Conservation (phyloP, 768 basidiomycete genomes). For the Trichaptum fuscoviolaceum region DNA sequence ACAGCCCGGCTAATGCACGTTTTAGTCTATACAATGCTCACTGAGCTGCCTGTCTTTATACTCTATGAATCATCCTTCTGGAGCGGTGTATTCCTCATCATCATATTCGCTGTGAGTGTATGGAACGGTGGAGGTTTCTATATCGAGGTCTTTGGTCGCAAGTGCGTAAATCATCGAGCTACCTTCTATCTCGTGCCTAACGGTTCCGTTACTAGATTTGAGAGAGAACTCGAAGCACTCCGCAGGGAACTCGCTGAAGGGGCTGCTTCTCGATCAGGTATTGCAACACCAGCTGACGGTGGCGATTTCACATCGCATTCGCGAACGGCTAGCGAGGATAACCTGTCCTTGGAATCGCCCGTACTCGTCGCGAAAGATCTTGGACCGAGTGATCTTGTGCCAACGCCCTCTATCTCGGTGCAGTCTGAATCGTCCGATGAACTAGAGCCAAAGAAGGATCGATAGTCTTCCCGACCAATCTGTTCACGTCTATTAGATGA, state of each 20-base stretch:
- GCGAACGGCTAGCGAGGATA: neutral
- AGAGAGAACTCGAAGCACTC: conserved; percentile 84
- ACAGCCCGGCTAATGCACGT: conserved; percentile 1
- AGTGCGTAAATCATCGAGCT: conserved; percentile 48
- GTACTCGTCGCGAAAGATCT: neutral
- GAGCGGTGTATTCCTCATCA: conserved; percentile 72
- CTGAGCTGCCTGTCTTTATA: conserved; percentile 78
- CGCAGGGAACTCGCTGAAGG: conserved; percentile 85
- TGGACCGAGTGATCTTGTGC: neutral
- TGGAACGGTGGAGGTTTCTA: conserved; percentile 98
- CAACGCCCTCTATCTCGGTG: neutral
- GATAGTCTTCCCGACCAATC: neutral
- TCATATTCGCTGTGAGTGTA: conserved; percentile 80
- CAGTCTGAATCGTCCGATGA: neutral
- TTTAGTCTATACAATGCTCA: conserved; percentile 77
- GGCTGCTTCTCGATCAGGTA: conserved; percentile 41
- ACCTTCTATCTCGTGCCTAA: neutral
- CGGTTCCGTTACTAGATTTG: conserved; percentile 55
- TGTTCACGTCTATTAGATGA: neutral
- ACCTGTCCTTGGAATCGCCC: neutral
- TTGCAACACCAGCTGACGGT: neutral
- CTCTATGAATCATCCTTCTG: conserved; percentile 77
- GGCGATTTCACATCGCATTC: neutral
- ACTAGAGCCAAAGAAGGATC: neutral
- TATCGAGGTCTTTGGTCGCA: conserved; percentile 94